Percentiles rank a stretch among this genome's conserved stretches.
Conservation (phyloP, 2,329 filamentous ascomycete genomes). For the Pestalotiopsis sp. region DNA sequence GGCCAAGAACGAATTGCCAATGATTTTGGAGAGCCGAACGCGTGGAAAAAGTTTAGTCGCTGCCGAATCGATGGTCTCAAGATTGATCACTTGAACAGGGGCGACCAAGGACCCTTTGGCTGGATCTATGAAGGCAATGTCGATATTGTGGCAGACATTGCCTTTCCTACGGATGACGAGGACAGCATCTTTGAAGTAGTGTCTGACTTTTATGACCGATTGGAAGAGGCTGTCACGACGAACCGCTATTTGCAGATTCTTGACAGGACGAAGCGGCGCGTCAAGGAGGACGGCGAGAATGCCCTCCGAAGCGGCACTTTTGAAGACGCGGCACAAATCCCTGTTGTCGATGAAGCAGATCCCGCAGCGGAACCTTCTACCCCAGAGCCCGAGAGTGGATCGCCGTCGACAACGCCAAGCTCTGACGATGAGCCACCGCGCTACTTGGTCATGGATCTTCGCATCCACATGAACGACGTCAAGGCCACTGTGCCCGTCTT, state of each 20-base stretch:
- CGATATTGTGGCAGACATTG: constrained; percentile 93
- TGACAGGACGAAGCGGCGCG: constrained; percentile 42
- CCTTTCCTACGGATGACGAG: constrained; percentile 86
- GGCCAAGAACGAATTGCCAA: constrained; percentile 55
- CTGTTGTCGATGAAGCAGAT: constrained; percentile 15
- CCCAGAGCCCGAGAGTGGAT: not conserved
- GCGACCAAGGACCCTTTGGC: constrained; percentile 89
- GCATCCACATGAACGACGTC: constrained; percentile 94
- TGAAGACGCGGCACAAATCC: constrained; percentile 7
- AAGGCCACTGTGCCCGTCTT: constrained; percentile 92
- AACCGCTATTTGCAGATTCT: constrained; percentile 66
- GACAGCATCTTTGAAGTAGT: constrained; percentile 92
- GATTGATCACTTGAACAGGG: constrained; percentile 93
- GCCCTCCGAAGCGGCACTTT: constrained; percentile 13
- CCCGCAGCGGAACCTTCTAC: constrained; percentile 11
- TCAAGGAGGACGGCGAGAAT: constrained; percentile 22
- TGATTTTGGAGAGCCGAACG: constrained; percentile 64
- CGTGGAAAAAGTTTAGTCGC: constrained; percentile 95
- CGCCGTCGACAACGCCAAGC: constrained; percentile 4
- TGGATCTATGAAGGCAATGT: constrained; percentile 99
- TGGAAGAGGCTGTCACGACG: constrained; percentile 87
- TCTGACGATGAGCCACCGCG: constrained; percentile 61
- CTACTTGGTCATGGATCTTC: constrained; percentile 89
- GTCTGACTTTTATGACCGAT: constrained; percentile 93
- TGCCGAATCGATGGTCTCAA: constrained; percentile 90